Evolutionary conservation across 2,329 filamentous ascomycete species (phyloP).

Genomic region (Purpureocillium lavendulum): DNA sequence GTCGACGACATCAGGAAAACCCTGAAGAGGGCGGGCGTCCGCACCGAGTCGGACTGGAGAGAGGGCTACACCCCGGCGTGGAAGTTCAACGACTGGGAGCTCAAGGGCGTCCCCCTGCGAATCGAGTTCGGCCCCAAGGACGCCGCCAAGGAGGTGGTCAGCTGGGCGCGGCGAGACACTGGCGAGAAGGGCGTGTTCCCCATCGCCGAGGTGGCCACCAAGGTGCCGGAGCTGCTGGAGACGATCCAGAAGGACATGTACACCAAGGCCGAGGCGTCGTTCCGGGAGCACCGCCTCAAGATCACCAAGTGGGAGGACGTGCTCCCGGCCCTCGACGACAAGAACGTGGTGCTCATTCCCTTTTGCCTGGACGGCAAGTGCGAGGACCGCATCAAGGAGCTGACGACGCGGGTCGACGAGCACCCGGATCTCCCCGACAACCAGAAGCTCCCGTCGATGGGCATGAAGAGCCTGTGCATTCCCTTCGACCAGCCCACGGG

Average conservation of each 20-base stretch:
- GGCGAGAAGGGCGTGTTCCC: conserved; percentile 74
- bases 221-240: conserved; percentile 75
- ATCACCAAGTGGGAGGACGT: conserved; percentile 88
- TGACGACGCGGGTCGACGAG: conserved; percentile 69
- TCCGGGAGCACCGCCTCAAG: conserved; percentile 70
- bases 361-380: conserved; percentile 77
- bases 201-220: conserved; percentile 62
- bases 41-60: conserved; percentile 73
- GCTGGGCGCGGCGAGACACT: conserved; percentile 79
- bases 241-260: conserved; percentile 82
- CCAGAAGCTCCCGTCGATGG: conserved; percentile 49
- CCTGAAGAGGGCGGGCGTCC: conserved; percentile 66
- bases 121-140: conserved; percentile 96
- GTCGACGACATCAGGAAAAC: conserved; percentile 62
- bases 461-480: conserved; percentile 65
- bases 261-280: conserved; percentile 66
- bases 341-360: conserved; percentile 89
- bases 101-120: conserved; percentile 89
- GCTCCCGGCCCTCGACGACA: conserved; percentile 77
- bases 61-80: conserved; percentile 91
- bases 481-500: conserved; percentile 77
- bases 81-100: conserved; percentile 99
- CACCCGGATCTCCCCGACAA: conserved; percentile 43
- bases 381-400: conserved; percentile 91
- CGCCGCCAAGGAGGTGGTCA: conserved; percentile 75